A percentile compares a stretch with the other conserved stretches of the same genome.
Evolutionary conservation across 2,329 filamentous ascomycete species (phyloP).

Genomic region (Hymenoscyphus infarciens): DNA sequence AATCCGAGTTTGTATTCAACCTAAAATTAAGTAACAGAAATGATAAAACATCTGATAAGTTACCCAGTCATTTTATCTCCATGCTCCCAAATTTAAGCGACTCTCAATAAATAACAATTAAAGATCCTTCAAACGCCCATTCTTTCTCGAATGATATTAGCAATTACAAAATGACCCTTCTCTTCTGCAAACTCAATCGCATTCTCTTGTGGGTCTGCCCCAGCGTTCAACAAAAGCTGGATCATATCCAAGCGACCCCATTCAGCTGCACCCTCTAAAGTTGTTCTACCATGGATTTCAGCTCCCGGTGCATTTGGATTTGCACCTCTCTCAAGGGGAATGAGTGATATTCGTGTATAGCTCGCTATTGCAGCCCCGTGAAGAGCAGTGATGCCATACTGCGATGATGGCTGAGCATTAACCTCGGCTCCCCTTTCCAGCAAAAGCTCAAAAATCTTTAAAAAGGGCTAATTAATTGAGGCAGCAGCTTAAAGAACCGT

Average conservation of each 20-base stretch:
- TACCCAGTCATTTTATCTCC: no score
- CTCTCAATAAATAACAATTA: background rate
- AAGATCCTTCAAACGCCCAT: background rate
- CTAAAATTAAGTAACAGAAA: background rate
- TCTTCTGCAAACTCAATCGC: background rate
- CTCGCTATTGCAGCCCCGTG: conserved; percentile 13
- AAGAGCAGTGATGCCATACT: conserved; percentile 8
- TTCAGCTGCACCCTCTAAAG: conserved; percentile 15
- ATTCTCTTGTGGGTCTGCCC: background rate
- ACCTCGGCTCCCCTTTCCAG: conserved; percentile 2
- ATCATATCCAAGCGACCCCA: conserved; percentile 14
- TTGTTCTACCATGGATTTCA: conserved; percentile 10
- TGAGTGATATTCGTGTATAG: conserved; percentile 4
- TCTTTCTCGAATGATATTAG: background rate
- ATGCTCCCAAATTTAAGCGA: background rate
- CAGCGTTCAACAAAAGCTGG: conserved; percentile 24
- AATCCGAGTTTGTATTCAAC: no score
- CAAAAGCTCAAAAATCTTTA: background rate
- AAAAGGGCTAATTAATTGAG: background rate
- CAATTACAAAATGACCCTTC: background rate
- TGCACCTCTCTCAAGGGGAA: conserved; percentile 10
- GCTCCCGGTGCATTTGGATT: conserved; percentile 15
- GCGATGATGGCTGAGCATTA: conserved; percentile 1
- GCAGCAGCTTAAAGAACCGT: background rate
- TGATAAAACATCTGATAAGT: no score